Base-by-base conservation (phyloP, 164 flowering plant genomes). In the Akebia trifoliata region DNA sequence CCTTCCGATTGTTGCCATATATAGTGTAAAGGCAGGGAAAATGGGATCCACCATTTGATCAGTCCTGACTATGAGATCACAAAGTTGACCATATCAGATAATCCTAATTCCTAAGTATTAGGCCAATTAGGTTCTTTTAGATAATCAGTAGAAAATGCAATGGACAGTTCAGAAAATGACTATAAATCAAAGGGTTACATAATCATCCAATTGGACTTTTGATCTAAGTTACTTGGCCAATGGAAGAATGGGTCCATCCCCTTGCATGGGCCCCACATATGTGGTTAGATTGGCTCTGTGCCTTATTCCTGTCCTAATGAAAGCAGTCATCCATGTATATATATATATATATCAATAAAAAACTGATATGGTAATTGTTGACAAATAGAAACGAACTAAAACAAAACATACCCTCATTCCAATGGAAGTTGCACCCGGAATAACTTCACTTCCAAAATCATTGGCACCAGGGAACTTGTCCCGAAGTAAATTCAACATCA, bases 391-490 rank as follows among this genome's bases (percentile, higher is more conserved):
- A 18, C 14, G 14, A 20, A 26, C 2, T 31, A 32, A 59, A 34
- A n/a, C 3, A 29, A 56, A 43, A 42, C 83, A 47, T 74, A 93
- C 97, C 68, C 95, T 84, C 87, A 87, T 50, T 32, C 98, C 97
- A 38, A 82, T 62, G 24, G 94, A 71, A 35, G 94, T 93, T 40
- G 97, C 98, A 42, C 97, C 97, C 12, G 98, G 97, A 66, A 93
- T 93, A 40, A 93, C 90, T 81, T 93, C 97, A 76, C 98, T 87
- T 21, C 97, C 98, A 73, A 93, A 89, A 65, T 93, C 98, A 76
- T 89, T 93, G 60, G 98, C 97, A 65, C 81, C 91, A 45, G 98
- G 98, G 60, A 89, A 89, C 67, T 81, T 74, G 4, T 93, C 84
- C 20, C 85, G 66, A 14, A 93, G 90, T 44, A 93, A 75, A 35